phyloP scores from a whole-genome alignment of 139 green algal species.

The Trebouxia sp. region DNA sequence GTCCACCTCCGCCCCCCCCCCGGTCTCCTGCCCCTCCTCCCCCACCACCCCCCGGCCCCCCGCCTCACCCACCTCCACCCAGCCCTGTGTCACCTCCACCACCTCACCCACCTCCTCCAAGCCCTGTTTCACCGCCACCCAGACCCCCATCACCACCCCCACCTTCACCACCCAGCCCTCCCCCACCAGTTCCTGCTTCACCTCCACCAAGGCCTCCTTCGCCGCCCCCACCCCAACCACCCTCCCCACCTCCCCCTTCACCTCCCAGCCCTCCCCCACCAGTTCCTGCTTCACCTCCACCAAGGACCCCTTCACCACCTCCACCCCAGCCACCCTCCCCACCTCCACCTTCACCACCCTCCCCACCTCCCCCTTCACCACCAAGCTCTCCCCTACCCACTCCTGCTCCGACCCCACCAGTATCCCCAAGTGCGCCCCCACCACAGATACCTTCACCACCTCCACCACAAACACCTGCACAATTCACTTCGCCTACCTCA shows the following conservation, averaged over 20 bases:
- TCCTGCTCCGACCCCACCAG: neutral
- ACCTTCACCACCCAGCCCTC: neutral
- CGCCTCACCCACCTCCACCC: no score
- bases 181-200: neutral
- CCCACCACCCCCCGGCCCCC: neutral
- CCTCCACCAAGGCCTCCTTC: neutral
- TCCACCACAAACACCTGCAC: neutral
- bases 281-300: neutral
- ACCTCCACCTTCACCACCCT: neutral
- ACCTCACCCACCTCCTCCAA: no score
- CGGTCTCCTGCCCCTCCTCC: neutral
- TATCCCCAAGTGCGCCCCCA: neutral
- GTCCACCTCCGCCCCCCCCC: neutral
- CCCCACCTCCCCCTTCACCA: neutral
- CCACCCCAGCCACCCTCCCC: neutral
- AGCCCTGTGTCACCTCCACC: neutral
- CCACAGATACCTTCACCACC: neutral
- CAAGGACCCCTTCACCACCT: neutral
- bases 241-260: neutral
- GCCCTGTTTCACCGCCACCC: neutral
- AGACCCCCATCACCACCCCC: neutral
- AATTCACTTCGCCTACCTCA: neutral
- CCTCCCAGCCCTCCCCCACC: neutral
- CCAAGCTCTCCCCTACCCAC: neutral
- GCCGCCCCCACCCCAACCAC: neutral